phyloP scores from a whole-genome alignment of 2,329 filamentous ascomycete species.

The Lasiodiplodia citricola region DNA sequence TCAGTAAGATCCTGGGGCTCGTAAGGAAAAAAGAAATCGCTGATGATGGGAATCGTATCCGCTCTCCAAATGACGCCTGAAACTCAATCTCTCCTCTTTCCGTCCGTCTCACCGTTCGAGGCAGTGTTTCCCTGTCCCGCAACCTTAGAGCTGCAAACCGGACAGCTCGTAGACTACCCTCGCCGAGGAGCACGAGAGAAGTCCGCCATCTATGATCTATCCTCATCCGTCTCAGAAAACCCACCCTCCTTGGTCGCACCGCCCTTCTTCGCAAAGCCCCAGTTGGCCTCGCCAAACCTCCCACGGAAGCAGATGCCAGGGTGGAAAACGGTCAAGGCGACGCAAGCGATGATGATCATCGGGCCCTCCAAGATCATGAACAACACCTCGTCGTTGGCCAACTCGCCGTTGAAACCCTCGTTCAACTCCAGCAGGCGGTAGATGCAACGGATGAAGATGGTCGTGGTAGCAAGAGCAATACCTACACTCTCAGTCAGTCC shows the following conservation, averaged over 20 bases:
- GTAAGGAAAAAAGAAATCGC: background rate
- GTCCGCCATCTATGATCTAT: background rate
- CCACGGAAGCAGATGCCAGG: constrained; percentile 37
- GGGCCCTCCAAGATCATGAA: constrained; percentile 60
- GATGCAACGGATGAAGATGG: constrained; percentile 54
- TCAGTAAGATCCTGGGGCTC: background rate
- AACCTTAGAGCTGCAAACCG: background rate
- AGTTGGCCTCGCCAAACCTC: background rate
- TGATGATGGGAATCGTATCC: background rate
- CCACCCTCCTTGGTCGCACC: background rate
- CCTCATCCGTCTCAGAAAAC: background rate
- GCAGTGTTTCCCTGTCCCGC: background rate
- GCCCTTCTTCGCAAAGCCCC: background rate
- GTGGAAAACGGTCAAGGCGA: constrained; percentile 54
- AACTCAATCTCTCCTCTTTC: background rate
- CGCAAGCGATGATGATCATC: constrained; percentile 57
- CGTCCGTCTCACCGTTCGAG: background rate
- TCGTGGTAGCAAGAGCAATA: constrained; percentile 48
- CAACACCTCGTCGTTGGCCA: constrained; percentile 55
- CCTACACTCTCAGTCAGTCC: constrained; percentile 6
- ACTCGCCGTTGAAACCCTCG: constrained; percentile 51
- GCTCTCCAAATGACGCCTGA: background rate
- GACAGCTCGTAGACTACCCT: background rate
- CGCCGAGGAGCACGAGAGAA: background rate
- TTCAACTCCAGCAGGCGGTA: constrained; percentile 58